These are phyloP conservation scores for Populus hybrid DNA, from an alignment of 441 rosid genomes.

Conservation along the genomic window DNA sequence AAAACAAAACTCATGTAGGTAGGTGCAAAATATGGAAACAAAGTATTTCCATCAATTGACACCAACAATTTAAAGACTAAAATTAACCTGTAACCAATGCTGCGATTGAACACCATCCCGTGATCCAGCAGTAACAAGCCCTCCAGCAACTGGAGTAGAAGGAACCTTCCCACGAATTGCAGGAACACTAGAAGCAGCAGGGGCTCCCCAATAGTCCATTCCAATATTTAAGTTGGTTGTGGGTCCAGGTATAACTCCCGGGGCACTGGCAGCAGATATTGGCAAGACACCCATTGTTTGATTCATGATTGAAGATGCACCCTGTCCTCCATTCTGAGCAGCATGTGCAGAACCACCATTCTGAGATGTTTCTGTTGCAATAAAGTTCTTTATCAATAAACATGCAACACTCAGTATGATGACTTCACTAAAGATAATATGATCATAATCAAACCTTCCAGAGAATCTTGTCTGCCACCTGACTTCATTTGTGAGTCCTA, in stretches of 20 bases:
- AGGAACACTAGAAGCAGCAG: slow-evolving; percentile 56
- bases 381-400: slow-evolving; percentile 15
- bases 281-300: slow-evolving; percentile 45
- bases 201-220: slow-evolving; percentile 92
- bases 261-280: slow-evolving; percentile 46
- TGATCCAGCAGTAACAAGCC: slow-evolving; percentile 51
- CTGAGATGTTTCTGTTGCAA: slow-evolving; percentile 64
- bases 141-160: slow-evolving; percentile 65
- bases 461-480: slow-evolving; percentile 67
- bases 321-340: slow-evolving; percentile 63
- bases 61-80: neutral
- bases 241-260: slow-evolving; percentile 66
- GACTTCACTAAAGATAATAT: slow-evolving; percentile 4
- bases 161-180: slow-evolving; percentile 71
- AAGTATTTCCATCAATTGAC: slow-evolving; percentile 8
- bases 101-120: slow-evolving; percentile 72
- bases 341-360: slow-evolving; percentile 63
- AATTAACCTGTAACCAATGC: slow-evolving; percentile 74
- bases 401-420: slow-evolving; percentile 1
- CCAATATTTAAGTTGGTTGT: slow-evolving; percentile 89
- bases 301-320: slow-evolving; percentile 42
- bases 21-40: neutral
- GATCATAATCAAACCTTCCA: slow-evolving; percentile 47
- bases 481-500: slow-evolving; percentile 79
- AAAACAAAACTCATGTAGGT: neutral